These are phyloP conservation scores for Myriosclerotinia duriaeana DNA, from an alignment of 2,329 filamentous ascomycete species.

Conservation along the genomic window DNA sequence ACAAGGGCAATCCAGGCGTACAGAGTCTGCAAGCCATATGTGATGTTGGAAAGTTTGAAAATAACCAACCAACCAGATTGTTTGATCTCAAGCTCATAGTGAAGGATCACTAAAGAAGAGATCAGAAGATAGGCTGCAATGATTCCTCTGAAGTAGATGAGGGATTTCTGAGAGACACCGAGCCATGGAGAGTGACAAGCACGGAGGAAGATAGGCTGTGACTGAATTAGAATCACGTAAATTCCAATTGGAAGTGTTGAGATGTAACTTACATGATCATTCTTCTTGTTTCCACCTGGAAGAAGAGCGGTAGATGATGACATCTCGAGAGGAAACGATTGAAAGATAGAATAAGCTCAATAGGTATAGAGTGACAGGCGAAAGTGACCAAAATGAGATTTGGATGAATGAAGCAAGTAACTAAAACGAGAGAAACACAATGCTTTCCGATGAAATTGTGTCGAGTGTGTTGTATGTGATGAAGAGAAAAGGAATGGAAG, in stretches of 20 bases:
- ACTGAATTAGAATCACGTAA: background rate
- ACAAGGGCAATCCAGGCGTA: conserved; percentile 40
- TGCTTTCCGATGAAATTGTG: conserved; percentile 4
- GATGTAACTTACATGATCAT: conserved; percentile 34
- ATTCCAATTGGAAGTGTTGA: background rate
- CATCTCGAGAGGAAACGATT: conserved; percentile 30
- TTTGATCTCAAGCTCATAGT: conserved; percentile 34
- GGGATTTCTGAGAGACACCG: conserved; percentile 36
- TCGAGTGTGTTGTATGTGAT: conserved; percentile 12
- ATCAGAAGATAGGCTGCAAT: conserved; percentile 34
- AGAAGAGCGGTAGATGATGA: conserved; percentile 41
- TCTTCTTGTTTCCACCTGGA: conserved; percentile 34
- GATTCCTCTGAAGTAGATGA: conserved; percentile 35
- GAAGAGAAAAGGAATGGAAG: conserved; percentile 18
- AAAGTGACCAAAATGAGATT: conserved; percentile 19
- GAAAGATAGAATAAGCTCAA: conserved; percentile 4
- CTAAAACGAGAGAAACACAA: conserved; percentile 4
- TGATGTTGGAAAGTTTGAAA: conserved; percentile 39
- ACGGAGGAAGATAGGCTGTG: conserved; percentile 40
- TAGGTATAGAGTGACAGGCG: conserved; percentile 19
- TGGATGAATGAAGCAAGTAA: conserved; percentile 16
- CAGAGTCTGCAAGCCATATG: conserved; percentile 36
- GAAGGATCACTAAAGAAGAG: conserved; percentile 32
- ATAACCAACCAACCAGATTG: conserved; percentile 31
- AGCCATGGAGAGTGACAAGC: conserved; percentile 42